Evolutionary conservation across 164 flowering plant species (phyloP), one percentile per base, ranked within the genome.

Genomic region (Liquidambar formosana): DNA sequence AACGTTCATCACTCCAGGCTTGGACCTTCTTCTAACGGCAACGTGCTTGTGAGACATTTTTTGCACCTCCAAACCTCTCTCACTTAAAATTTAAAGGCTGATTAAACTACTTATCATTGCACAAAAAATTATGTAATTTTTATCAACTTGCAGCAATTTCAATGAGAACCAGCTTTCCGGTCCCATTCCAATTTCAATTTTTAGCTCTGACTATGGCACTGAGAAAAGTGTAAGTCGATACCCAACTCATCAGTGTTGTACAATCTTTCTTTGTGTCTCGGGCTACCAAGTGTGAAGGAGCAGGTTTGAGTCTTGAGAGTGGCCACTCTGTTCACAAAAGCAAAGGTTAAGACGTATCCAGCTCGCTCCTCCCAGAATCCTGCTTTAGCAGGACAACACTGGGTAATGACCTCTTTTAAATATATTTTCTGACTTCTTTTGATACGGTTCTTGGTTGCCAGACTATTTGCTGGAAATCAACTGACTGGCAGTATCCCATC

Each of bases 21-120:
- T 95, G 73, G 96, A 95, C 72, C 86, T 68, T 45, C 96, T 95
- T 51, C 66, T 76, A 44, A 80, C 81, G 25, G 86, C 93, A 54
- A 93, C 91, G 63, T 97, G 93, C 80, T 95, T 95, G 99, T 95
- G 73, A 84, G 98, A 12, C 11, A n/a, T n/a, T n/a, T n/a, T 57
- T 26, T 11, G 38, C 43, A 12, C 14, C 59, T 57, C 22, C 12
- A 44, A 23, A n/a, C 49, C 22, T 25, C 21, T 38, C 16, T 16
- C 10, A 28, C 45, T 59, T 59, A 28, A 59, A 15, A 38, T 53
- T 14, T 69, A n/a, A n/a, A 19, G 43, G 16, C 22, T n/a, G n/a
- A 15, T 9, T 41, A 48, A 9, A 10, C 23, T 52, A 12, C n/a
- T 33, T 51, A 38, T n/a, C n/a, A n/a, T 56, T 18, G 19, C 11